Percentiles rank a stretch among this genome's conserved stretches.
Evolutionary conservation across 495 filamentous ascomycete genomes (phyloP).

Genomic region (Tuber brumale): DNA sequence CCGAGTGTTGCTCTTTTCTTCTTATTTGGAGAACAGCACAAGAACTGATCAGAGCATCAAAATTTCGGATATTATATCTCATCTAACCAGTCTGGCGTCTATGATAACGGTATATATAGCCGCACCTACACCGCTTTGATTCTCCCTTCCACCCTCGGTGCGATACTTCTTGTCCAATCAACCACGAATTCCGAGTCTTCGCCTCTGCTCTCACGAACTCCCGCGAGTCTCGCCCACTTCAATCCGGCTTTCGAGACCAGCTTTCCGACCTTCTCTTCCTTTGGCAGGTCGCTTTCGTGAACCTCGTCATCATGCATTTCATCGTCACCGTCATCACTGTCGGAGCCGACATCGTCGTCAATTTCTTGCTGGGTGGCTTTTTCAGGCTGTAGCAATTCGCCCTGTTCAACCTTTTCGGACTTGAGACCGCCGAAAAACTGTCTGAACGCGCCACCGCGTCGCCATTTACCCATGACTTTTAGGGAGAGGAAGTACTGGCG

Average conservation of each 20-base stretch:
- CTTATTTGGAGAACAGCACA: background rate
- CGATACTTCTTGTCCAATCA: constrained; percentile 72
- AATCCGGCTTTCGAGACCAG: constrained; percentile 56
- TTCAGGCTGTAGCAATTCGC: constrained; percentile 56
- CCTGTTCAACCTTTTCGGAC: constrained; percentile 52
- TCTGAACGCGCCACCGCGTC: constrained; percentile 51
- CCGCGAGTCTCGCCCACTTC: constrained; percentile 69
- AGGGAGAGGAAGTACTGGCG: constrained; percentile 84
- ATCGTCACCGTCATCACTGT: constrained; percentile 44
- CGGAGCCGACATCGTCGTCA: constrained; percentile 45
- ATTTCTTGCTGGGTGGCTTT: constrained; percentile 38
- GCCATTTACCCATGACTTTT: constrained; percentile 71
- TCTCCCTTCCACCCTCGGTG: constrained; percentile 68
- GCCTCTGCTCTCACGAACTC: constrained; percentile 50
- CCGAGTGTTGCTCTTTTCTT: background rate
- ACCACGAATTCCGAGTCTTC: constrained; percentile 57
- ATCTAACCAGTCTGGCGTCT: background rate
- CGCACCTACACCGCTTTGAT: constrained; percentile 45
- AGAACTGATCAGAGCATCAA: background rate
- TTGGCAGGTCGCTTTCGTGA: constrained; percentile 41
- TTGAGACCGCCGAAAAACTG: constrained; percentile 15
- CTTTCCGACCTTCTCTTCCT: constrained; percentile 42
- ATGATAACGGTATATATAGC: background rate
- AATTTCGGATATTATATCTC: constrained; percentile 2
- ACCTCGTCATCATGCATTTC: constrained; percentile 37